Evolutionary conservation across 2,329 filamentous ascomycete species (phyloP).

Genomic region (Cadophora luteo-olivacea): DNA sequence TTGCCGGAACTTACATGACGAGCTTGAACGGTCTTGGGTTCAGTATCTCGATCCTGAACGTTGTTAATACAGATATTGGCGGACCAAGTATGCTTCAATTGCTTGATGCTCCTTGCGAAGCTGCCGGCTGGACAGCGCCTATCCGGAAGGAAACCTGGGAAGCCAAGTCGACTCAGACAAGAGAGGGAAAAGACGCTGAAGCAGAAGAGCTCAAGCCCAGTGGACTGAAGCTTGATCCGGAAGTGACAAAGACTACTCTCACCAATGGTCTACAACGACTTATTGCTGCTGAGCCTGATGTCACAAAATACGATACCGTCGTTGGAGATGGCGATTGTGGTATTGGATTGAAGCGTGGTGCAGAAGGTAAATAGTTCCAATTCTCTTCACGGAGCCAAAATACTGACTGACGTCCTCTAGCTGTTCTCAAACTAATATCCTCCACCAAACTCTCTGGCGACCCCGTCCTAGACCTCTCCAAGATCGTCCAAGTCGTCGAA

Average conservation of each 20-base stretch:
- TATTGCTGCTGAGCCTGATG: slow-evolving; percentile 67
- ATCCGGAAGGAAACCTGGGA: slow-evolving; percentile 66
- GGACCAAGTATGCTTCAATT: slow-evolving; percentile 64
- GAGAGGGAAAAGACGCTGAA: slow-evolving; percentile 35
- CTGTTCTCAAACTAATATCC: slow-evolving; percentile 52
- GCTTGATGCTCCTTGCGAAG: slow-evolving; percentile 71
- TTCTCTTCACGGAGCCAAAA: too few species aligned
- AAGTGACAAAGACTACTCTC: slow-evolving; percentile 58
- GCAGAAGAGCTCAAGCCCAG: slow-evolving; percentile 45
- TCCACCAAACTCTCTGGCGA: slow-evolving; percentile 58
- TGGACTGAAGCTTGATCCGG: slow-evolving; percentile 41
- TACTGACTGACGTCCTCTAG: too few species aligned
- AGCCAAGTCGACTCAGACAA: slow-evolving; percentile 48
- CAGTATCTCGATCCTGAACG: slow-evolving; percentile 69
- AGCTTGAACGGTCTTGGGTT: slow-evolving; percentile 76
- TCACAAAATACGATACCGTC: slow-evolving; percentile 73
- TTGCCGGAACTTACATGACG: slow-evolving; percentile 74
- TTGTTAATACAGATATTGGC: slow-evolving; percentile 57
- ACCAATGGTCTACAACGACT: slow-evolving; percentile 61
- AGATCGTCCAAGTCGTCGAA: slow-evolving; percentile 69
- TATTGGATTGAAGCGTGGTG: slow-evolving; percentile 71
- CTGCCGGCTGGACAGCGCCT: slow-evolving; percentile 69
- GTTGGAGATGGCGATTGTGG: slow-evolving; percentile 78
- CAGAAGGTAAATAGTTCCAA: slow-evolving; percentile 55
- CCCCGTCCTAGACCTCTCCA: slow-evolving; percentile 63